Conservation (phyloP, 148 eudicot species). For the Rhododendron griersonianum region DNA sequence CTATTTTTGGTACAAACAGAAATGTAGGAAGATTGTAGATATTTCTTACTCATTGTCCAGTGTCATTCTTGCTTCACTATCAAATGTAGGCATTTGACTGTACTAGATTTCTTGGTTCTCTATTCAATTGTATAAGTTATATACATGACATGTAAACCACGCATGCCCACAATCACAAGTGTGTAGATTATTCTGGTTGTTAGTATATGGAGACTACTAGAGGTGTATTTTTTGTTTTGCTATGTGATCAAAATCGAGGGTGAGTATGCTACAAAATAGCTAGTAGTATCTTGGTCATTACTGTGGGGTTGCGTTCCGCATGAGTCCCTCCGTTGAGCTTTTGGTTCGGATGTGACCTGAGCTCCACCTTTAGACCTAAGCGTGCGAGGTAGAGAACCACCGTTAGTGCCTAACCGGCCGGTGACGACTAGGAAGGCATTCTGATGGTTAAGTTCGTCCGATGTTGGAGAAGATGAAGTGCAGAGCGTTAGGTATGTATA, state of each 20-base stretch:
- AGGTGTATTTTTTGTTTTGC: background rate
- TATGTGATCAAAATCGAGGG: background rate
- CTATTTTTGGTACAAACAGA: too few species aligned
- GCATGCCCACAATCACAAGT: background rate
- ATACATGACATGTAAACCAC: background rate
- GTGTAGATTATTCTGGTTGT: background rate
- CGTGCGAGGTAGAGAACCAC: background rate
- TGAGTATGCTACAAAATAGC: background rate
- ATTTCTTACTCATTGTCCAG: too few species aligned
- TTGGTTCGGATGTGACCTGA: too few species aligned
- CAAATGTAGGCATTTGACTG: background rate
- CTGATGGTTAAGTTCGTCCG: too few species aligned
- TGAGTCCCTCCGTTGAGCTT: too few species aligned
- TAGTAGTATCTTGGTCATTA: background rate
- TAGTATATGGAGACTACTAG: background rate
- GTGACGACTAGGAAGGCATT: too few species aligned
- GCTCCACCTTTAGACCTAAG: too few species aligned
- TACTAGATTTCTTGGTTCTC: background rate
- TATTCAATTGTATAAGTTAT: background rate
- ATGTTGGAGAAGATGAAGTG: too few species aligned
- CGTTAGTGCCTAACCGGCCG: background rate
- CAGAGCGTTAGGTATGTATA: too few species aligned
- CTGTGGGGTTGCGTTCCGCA: too few species aligned
- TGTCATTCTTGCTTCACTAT: background rate
- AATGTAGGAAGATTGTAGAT: background rate